phyloP scores from a whole-genome alignment of 1,139 yeast genomes.

The Chernovozyma sophiae-reginae region DNA sequence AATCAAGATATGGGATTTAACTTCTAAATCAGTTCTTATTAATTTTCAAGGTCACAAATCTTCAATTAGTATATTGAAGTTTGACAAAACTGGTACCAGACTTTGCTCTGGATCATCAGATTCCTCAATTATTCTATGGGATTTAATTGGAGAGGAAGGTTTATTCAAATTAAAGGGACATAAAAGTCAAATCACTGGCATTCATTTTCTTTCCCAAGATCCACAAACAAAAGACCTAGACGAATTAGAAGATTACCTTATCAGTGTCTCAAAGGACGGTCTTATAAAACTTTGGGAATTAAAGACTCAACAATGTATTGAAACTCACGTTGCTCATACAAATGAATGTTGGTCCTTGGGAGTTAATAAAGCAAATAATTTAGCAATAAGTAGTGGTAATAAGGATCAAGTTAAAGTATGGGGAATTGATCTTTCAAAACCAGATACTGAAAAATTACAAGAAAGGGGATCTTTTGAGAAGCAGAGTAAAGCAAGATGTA shows the following conservation, averaged over 20 bases:
- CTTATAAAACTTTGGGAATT: constrained; percentile 90
- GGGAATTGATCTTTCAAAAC: constrained; percentile 54
- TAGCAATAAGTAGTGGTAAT: constrained; percentile 68
- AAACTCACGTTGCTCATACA: constrained; percentile 89
- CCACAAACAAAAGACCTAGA: constrained; percentile 35
- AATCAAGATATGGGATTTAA: constrained; percentile 87
- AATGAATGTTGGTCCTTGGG: constrained; percentile 91
- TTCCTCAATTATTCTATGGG: constrained; percentile 87
- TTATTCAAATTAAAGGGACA: constrained; percentile 83
- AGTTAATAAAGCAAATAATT: constrained; percentile 30
- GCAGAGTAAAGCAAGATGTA: constrained; percentile 73
- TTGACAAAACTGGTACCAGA: constrained; percentile 80
- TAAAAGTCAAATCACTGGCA: constrained; percentile 81
- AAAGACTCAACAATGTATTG: constrained; percentile 83
- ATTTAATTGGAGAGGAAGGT: constrained; percentile 88
- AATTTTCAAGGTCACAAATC: constrained; percentile 86
- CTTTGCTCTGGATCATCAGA: constrained; percentile 85
- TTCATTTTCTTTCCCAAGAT: constrained; percentile 42
- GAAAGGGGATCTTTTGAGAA: constrained; percentile 72
- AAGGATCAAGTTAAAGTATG: constrained; percentile 84
- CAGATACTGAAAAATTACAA: constrained; percentile 49
- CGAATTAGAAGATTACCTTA: constrained; percentile 62
- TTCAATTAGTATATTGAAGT: constrained; percentile 60
- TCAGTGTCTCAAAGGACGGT: constrained; percentile 86
- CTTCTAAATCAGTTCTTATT: constrained; percentile 71